Conservation (phyloP, 257 asterid genomes). For the Coffea canephora region DNA sequence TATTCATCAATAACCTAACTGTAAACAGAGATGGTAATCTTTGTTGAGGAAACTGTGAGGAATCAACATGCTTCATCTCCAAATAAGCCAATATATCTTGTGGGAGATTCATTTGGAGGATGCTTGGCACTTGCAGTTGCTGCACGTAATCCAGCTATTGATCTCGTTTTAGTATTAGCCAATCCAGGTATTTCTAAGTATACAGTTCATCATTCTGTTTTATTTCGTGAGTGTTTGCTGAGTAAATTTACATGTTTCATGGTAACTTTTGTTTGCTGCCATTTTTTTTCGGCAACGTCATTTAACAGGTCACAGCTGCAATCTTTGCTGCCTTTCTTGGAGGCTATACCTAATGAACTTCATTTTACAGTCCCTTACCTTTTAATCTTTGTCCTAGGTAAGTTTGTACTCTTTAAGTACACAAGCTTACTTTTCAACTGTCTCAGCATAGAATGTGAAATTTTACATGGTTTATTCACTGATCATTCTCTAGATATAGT, state of each 20-base stretch:
- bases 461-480: background rate
- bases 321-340: constrained; percentile 67
- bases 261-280: constrained; percentile 27
- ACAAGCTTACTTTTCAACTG: background rate
- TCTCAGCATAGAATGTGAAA: background rate
- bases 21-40: constrained; percentile 29
- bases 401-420: background rate
- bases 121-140: constrained; percentile 95
- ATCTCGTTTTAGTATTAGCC: constrained; percentile 73
- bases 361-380: constrained; percentile 72
- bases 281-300: constrained; percentile 77
- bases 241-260: background rate
- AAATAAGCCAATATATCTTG: constrained; percentile 75
- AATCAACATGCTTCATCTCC: constrained; percentile 61
- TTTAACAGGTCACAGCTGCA: constrained; percentile 88
- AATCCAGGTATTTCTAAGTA: constrained; percentile 65
- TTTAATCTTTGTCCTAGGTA: constrained; percentile 83
- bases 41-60: constrained; percentile 65
- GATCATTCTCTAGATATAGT: too few relatives aligned
- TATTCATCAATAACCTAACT: background rate
- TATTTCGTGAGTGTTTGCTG: background rate
- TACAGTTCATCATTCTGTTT: background rate
- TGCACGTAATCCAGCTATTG: constrained; percentile 77
- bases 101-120: constrained; percentile 97
- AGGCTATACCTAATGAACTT: constrained; percentile 68